These are phyloP conservation scores for bread wheat (Triticum aestivum) DNA, from an alignment of 176 grass and related monocot genomes.

Conservation along the genomic window DNA sequence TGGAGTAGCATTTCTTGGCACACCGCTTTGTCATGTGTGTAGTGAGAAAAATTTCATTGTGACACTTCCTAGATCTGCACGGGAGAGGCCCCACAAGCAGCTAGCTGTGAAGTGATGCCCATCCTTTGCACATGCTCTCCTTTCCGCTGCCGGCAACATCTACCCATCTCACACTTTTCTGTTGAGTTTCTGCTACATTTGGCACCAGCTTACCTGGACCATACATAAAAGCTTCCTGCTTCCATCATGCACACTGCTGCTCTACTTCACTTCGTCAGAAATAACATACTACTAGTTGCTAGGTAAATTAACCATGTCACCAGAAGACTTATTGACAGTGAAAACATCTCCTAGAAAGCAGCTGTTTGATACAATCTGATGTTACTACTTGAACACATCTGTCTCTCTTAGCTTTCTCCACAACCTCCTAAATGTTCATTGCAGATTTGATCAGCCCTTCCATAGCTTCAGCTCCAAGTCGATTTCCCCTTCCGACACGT, in stretches of 20 bases:
- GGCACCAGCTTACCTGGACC: constrained; percentile 2
- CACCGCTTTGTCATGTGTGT: not conserved
- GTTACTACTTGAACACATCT: constrained; percentile 16
- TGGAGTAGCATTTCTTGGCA: not conserved
- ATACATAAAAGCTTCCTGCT: constrained; percentile 17
- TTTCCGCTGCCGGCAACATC: constrained; percentile 17
- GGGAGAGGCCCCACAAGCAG: constrained; percentile 1
- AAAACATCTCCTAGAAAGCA: constrained; percentile 19
- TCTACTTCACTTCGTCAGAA: not conserved
- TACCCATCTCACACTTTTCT: constrained; percentile 32
- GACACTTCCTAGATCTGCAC: not conserved
- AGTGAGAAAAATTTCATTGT: not conserved
- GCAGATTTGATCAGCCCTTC: constrained; percentile 4
- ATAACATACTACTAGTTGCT: not conserved
- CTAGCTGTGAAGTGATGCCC: constrained; percentile 24
- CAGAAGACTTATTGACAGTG: constrained; percentile 28
- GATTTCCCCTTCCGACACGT: constrained; percentile 37
- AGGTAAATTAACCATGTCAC: not conserved
- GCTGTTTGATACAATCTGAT: constrained; percentile 13
- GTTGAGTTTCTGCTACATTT: constrained; percentile 42
- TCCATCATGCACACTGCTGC: constrained; percentile 6
- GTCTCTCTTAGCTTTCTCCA: not conserved
- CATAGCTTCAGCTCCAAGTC: constrained; percentile 76
- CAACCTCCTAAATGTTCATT: not conserved
- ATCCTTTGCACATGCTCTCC: constrained; percentile 28